Evolutionary conservation across 2,329 filamentous ascomycete genomes (phyloP).

Genomic region (Alternaria infectoria): DNA sequence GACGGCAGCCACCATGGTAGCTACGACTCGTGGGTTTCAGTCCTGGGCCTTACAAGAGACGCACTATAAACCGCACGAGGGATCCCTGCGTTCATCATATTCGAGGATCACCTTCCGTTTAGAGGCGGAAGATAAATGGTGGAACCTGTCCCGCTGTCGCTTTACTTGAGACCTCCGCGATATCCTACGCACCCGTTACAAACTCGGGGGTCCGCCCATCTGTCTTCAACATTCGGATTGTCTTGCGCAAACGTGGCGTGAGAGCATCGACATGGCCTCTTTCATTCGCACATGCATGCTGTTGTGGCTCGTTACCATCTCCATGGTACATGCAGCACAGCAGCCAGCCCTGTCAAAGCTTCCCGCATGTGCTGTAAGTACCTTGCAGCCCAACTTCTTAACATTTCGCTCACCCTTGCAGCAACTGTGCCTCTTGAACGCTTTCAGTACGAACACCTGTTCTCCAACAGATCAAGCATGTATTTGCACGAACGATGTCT

Average conservation of each 20-base stretch:
- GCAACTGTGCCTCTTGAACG: conserved; percentile 17
- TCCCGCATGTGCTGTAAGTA: conserved; percentile 25
- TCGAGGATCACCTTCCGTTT: conserved; percentile 1
- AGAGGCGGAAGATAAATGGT: background rate
- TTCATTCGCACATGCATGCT: background rate
- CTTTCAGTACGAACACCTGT: conserved; percentile 25
- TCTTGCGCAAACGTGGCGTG: background rate
- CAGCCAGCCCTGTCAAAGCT: conserved; percentile 1
- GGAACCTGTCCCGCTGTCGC: background rate
- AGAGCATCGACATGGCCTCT: conserved; percentile 1
- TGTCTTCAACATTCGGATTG: background rate
- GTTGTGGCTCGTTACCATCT: conserved; percentile 6
- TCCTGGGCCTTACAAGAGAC: background rate
- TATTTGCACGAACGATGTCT: conserved; percentile 29
- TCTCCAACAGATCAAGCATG: conserved; percentile 25
- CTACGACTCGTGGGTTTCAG: conserved; percentile 8
- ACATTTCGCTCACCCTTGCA: background rate
- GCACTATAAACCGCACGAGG: background rate
- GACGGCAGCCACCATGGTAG: background rate
- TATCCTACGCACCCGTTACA: background rate
- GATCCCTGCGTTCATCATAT: conserved; percentile 2
- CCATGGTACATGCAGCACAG: conserved; percentile 3
- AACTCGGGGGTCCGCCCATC: background rate
- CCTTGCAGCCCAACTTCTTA: background rate
- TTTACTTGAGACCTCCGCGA: background rate